phyloP scores from a whole-genome alignment of 768 basidiomycete species.

The Mycena albidolilacea region DNA sequence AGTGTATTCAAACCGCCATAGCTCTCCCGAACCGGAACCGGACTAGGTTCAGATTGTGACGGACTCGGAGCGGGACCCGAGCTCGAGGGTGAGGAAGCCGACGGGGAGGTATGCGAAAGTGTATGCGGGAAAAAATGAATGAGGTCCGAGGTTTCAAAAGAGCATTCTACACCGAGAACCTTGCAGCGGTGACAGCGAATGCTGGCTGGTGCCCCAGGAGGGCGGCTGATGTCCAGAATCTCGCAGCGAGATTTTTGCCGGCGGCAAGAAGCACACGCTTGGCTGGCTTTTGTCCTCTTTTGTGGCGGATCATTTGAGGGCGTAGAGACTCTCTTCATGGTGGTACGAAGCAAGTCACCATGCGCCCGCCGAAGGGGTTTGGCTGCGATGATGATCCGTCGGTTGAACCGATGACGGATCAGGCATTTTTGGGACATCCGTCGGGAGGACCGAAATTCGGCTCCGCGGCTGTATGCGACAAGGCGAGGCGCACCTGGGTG shows the following conservation, averaged over 20 bases:
- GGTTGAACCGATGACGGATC: too few relatives aligned
- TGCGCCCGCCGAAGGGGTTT: too few relatives aligned
- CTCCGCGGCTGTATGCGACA: too few relatives aligned
- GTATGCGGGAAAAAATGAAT: constrained; percentile 42
- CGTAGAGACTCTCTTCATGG: constrained; percentile 1
- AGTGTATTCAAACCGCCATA: constrained; percentile 30
- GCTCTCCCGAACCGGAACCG: neutral
- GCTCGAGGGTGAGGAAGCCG: constrained; percentile 14
- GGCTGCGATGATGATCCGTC: too few relatives aligned
- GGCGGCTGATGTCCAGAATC: constrained; percentile 53
- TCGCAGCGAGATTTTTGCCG: constrained; percentile 58
- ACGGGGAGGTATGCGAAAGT: neutral
- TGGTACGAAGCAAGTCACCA: neutral
- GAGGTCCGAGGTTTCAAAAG: constrained; percentile 56
- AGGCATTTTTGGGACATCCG: too few relatives aligned
- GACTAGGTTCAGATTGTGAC: neutral
- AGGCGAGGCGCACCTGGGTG: too few relatives aligned
- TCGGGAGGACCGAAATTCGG: too few relatives aligned
- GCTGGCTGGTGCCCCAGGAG: constrained; percentile 9
- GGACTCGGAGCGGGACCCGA: neutral
- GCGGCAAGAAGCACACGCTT: constrained; percentile 48
- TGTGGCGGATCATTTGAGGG: neutral
- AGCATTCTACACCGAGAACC: constrained; percentile 61
- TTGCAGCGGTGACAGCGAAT: constrained; percentile 65
- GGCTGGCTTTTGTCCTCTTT: constrained; percentile 7